Base-by-base conservation (phyloP, 2,329 filamentous ascomycete species). In the Nigrograna mackinnonii region DNA sequence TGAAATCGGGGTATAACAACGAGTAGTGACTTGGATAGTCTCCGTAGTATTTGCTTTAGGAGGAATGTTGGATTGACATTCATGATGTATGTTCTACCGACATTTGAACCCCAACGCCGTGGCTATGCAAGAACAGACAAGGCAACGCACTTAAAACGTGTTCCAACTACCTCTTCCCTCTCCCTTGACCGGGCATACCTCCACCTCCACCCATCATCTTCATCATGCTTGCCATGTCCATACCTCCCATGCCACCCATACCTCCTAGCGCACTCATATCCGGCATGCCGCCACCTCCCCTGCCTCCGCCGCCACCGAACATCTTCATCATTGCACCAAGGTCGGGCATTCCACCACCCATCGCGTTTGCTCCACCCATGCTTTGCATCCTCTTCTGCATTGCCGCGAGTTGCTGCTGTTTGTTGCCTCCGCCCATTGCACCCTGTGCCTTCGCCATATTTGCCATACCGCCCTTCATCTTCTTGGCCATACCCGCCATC, bases 401-500 rank as follows among this genome's bases (percentile, higher is more conserved):
- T 2, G 94, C 92, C 0, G 91, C 91, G 73, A 97, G 82, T 70
- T 97, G 92, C 67, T 96, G 90, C 22, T 89, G 83, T 70, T 94
- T 92, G 72, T 96, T 96, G 21, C 85, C 88, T 33, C 91, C 91
- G 20, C 86, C 89, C 85, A 96, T 90, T 50, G 89, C 89, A 41
- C 87, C 87, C 70, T 97, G 91, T 0, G 91, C 91, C 38, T 86
- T 85, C 68, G 96, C 90, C 86, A 97, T 95, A 66, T 96, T 95
- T 75, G 94, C 94, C 87, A 96, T 95, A 67, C 89, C 91, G 28
- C 91, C 91, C 44, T 94, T 92, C 84, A 99, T 95, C 76, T 95
- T 95, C 84, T 97, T 99, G 36, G 94, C 94, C 91, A 99, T 96
- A 44, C 89, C 89, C 1, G 90, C 89, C 94, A 99, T 99, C 88